These are phyloP conservation scores for Aphanomyces astaci DNA, from an alignment of 352 stramenopile genomes.

Conservation along the genomic window DNA sequence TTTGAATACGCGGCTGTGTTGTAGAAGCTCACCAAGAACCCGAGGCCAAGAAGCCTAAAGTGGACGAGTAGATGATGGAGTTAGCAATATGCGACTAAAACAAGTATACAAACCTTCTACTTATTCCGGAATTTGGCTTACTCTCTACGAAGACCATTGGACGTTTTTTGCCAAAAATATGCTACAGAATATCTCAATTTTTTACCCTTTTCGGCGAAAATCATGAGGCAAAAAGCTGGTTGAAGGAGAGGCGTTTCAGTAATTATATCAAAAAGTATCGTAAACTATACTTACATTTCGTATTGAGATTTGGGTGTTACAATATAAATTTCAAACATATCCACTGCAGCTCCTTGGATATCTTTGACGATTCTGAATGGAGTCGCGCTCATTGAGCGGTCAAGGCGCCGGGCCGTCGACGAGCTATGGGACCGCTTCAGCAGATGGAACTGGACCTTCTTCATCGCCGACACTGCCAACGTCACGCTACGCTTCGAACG, in stretches of 20 bases:
- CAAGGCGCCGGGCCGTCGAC: not conserved
- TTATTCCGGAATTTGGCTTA: no score
- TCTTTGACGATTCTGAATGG: not conserved
- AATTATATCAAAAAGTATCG: not conserved
- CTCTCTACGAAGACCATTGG: no score
- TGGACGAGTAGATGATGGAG: constrained; percentile 30
- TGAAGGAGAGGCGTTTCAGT: no score
- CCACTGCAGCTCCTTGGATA: not conserved
- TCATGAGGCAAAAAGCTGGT: no score
- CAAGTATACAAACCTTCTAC: no score
- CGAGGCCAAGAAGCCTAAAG: constrained; percentile 76
- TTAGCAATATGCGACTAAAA: no score
- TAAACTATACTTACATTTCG: not conserved
- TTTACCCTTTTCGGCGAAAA: no score
- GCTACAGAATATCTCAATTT: no score
- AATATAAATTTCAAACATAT: not conserved
- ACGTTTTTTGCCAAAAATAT: no score
- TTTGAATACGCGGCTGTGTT: not conserved
- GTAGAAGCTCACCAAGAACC: constrained; percentile 41
- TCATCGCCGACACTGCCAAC: not conserved
- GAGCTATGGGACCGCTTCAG: constrained; percentile 4
- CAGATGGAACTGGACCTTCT: not conserved
- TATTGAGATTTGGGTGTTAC: not conserved
- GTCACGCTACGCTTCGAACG: not conserved
- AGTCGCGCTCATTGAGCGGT: not conserved